Conservation (phyloP, 2,329 filamentous ascomycete genomes). For the Botrytis medusae region DNA sequence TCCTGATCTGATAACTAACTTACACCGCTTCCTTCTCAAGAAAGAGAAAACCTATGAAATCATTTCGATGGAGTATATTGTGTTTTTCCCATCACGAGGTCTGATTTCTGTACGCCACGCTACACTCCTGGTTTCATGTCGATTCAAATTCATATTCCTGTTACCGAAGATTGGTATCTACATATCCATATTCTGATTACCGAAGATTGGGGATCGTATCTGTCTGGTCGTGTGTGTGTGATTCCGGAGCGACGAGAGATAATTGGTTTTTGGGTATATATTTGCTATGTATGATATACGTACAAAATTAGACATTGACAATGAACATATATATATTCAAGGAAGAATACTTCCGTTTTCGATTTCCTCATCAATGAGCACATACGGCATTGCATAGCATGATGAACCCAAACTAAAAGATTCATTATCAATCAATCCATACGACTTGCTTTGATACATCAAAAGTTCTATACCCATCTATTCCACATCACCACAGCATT, state of each 20-base stretch:
- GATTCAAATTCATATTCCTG: background rate
- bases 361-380: background rate
- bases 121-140: background rate
- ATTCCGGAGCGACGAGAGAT: background rate
- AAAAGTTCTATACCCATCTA: background rate
- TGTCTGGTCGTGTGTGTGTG: too few species aligned
- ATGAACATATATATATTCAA: background rate
- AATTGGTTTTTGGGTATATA: too few species aligned
- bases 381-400: too few species aligned
- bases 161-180: background rate
- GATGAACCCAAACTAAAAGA: background rate
- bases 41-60: background rate
- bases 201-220: too few species aligned
- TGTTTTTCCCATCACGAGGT: constrained; percentile 4
- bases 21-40: constrained; percentile 3
- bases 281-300: too few species aligned
- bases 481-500: background rate
- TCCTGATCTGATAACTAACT: background rate
- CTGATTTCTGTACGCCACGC: background rate
- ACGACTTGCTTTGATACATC: background rate
- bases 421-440: background rate
- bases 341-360: background rate
- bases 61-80: background rate
- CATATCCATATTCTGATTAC: too few species aligned
- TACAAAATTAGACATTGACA: background rate